Evolutionary conservation across 2,329 filamentous ascomycete genomes (phyloP).

Genomic region (Exophiala mesophila): DNA sequence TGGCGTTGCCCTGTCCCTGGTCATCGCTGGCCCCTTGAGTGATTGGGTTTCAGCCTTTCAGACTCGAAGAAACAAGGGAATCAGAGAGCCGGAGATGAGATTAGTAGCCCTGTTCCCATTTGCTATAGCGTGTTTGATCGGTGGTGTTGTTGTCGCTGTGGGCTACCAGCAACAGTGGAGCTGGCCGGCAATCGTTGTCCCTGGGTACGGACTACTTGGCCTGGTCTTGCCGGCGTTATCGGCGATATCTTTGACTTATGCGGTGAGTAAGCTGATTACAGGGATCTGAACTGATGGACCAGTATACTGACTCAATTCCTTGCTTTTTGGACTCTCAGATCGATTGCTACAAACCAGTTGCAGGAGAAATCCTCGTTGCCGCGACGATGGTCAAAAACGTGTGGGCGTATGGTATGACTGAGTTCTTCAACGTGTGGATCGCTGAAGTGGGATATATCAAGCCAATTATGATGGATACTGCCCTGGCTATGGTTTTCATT

Average conservation of each 20-base stretch:
- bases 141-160: constrained; percentile 44
- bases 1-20: constrained; percentile 40
- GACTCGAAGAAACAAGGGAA: constrained; percentile 50
- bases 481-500: constrained; percentile 37
- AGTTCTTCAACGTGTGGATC: constrained; percentile 13
- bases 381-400: constrained; percentile 44
- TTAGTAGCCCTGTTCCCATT: constrained; percentile 51
- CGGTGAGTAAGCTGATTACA: constrained; percentile 29
- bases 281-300: neutral
- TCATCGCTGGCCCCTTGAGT: constrained; percentile 52
- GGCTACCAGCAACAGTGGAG: constrained; percentile 47
- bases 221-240: constrained; percentile 40
- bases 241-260: constrained; percentile 42
- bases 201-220: constrained; percentile 45
- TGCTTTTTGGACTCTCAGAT: too few relatives aligned
- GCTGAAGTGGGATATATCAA: constrained; percentile 33
- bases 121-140: constrained; percentile 47
- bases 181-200: constrained; percentile 44
- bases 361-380: constrained; percentile 44
- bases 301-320: neutral
- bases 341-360: constrained; percentile 45
- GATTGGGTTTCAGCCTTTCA: constrained; percentile 47
- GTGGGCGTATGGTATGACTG: constrained; percentile 35
- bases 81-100: constrained; percentile 59
- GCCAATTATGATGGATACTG: constrained; percentile 43